These are phyloP conservation scores for Puccinia hordei DNA, from an alignment of 1,284 basidiomycete genomes.

Conservation along the genomic window DNA sequence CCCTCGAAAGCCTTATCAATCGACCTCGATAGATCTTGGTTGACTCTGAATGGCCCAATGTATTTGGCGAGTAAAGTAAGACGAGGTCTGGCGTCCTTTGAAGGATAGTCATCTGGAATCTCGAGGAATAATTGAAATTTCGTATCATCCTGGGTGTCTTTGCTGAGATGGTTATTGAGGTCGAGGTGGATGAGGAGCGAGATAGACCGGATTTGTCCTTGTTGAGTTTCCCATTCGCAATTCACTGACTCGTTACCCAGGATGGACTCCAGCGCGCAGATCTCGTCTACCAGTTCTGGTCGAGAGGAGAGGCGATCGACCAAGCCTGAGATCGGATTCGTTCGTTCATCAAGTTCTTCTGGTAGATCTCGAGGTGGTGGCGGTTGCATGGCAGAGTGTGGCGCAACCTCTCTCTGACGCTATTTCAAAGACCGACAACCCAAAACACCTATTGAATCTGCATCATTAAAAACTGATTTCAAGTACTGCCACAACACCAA, in stretches of 20 bases:
- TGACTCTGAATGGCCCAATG: constrained; percentile 75
- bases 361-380: not conserved
- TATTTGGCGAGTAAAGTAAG: constrained; percentile 82
- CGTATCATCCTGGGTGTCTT: constrained; percentile 5
- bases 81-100: constrained; percentile 65
- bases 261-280: constrained; percentile 72
- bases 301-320: not conserved
- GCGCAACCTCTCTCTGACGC: no score
- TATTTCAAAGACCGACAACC: no score
- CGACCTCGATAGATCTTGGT: constrained; percentile 72
- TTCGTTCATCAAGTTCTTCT: not conserved
- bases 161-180: not conserved
- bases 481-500: no score
- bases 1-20: constrained; percentile 64
- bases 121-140: constrained; percentile 67
- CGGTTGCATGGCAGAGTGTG: not conserved
- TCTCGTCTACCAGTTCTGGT: constrained; percentile 23
- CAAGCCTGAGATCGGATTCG: not conserved
- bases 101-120: constrained; percentile 72
- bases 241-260: constrained; percentile 64
- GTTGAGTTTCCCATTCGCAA: not conserved
- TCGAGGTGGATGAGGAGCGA: constrained; percentile 8
- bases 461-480: no score
- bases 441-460: no score
- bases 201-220: not conserved